These are phyloP conservation scores for Cyclotella kingstonii DNA, from an alignment of 108 stramenopile genomes.

Conservation along the genomic window DNA sequence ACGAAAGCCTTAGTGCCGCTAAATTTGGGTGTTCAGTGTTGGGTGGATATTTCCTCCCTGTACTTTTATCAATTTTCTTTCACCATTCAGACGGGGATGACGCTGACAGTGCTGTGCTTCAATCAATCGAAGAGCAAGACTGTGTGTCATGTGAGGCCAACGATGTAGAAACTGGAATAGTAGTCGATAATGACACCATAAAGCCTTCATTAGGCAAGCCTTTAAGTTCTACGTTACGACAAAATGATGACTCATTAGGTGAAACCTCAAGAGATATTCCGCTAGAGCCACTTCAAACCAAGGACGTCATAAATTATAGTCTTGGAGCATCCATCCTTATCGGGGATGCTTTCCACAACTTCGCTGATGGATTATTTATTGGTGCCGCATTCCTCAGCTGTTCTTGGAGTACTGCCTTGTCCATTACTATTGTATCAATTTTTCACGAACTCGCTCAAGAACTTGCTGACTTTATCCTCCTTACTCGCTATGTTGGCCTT, in stretches of 20 bases:
- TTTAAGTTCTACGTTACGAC: background rate
- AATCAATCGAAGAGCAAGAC: background rate
- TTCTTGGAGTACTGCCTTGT: conserved; percentile 33
- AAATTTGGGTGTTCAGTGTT: conserved; percentile 66
- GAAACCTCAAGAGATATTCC: too few relatives aligned
- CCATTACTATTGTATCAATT: conserved; percentile 59
- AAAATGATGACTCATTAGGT: too few relatives aligned
- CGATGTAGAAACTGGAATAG: background rate
- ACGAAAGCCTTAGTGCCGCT: conserved; percentile 47
- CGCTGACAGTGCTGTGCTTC: background rate
- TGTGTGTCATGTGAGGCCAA: conserved; percentile 10
- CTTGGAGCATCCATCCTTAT: conserved; percentile 51
- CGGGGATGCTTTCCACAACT: conserved; percentile 78
- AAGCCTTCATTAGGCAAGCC: too few relatives aligned
- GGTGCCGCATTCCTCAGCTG: conserved; percentile 69
- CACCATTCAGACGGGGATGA: conserved; percentile 32
- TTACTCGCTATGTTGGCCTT: conserved; percentile 63
- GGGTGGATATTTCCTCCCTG: conserved; percentile 66
- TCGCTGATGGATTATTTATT: conserved; percentile 83
- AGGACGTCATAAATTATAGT: conserved; percentile 23
- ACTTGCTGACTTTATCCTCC: conserved; percentile 78
- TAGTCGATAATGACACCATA: background rate
- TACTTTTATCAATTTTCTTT: conserved; percentile 52
- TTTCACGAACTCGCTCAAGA: conserved; percentile 85
- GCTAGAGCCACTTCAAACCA: conserved; percentile 1